A percentile compares a stretch with the other conserved stretches of the same genome.
Conservation (phyloP, 768 basidiomycete genomes). For the Dioszegia aurantiaca region DNA sequence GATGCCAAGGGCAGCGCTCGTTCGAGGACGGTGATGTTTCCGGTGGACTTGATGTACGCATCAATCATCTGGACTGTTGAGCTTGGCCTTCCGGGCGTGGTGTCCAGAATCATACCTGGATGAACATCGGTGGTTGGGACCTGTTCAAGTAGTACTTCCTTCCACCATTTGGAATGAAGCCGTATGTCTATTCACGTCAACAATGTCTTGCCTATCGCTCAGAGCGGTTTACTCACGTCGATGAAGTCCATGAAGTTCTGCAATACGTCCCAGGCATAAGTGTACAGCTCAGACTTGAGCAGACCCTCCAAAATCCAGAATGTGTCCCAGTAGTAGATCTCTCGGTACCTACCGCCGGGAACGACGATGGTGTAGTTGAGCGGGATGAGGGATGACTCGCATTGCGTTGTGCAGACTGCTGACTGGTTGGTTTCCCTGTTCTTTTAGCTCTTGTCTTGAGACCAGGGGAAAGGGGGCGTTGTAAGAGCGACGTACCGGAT, state of each 20-base stretch:
- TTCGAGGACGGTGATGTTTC: constrained; percentile 69
- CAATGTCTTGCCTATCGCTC: background rate
- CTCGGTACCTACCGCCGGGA: constrained; percentile 73
- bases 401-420: constrained; percentile 63
- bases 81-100: background rate
- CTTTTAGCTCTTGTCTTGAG: background rate
- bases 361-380: constrained; percentile 88
- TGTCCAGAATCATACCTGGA: constrained; percentile 57
- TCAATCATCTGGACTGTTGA: constrained; percentile 67
- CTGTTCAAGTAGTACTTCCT: constrained; percentile 83
- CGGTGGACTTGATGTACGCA: constrained; percentile 71
- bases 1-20: constrained; percentile 84
- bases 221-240: constrained; percentile 50
- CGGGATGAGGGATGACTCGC: constrained; percentile 82
- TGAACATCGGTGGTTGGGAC: constrained; percentile 89
- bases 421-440: constrained; percentile 66
- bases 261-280: constrained; percentile 70
- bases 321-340: constrained; percentile 51
- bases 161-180: constrained; percentile 93
- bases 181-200: constrained; percentile 55
- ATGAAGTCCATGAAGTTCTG: constrained; percentile 96
- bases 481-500: constrained; percentile 53
- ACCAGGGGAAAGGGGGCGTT: background rate
- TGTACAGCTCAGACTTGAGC: constrained; percentile 72
- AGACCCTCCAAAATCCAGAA: constrained; percentile 63